phyloP scores from a whole-genome alignment of 495 filamentous ascomycete species.

The Penicillium antarcticum region DNA sequence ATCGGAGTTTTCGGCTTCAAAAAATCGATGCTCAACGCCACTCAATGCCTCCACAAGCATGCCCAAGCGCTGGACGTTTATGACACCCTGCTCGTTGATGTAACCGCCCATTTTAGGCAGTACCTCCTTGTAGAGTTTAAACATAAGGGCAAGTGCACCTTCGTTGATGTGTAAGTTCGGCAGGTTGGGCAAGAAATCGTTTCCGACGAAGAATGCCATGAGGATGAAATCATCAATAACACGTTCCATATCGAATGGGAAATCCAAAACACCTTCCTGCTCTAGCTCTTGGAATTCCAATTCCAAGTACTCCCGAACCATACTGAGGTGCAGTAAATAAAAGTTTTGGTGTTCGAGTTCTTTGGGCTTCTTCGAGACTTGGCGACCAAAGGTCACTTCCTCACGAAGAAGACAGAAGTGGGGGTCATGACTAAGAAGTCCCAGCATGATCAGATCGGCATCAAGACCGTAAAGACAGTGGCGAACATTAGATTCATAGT shows the following conservation, averaged over 20 bases:
- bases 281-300: conserved; percentile 95
- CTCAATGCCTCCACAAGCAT: conserved; percentile 79
- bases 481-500: conserved; percentile 91
- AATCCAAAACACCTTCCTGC: conserved; percentile 66
- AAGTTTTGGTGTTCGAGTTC: conserved; percentile 99
- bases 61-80: conserved; percentile 77
- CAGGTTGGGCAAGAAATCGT: conserved; percentile 97
- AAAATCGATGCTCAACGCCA: conserved; percentile 83
- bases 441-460: conserved; percentile 98
- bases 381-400: conserved; percentile 93
- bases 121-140: conserved; percentile 90
- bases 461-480: conserved; percentile 98
- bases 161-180: conserved; percentile 98
- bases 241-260: conserved; percentile 90
- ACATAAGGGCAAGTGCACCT: conserved; percentile 93
- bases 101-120: conserved; percentile 88
- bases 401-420: conserved; percentile 97
- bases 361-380: conserved; percentile 81
- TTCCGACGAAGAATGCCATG: conserved; percentile 99
- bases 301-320: conserved; percentile 95
- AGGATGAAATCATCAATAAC: conserved; percentile 99
- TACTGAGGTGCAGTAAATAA: conserved; percentile 93
- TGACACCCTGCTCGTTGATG: conserved; percentile 91
- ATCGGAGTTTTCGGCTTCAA: conserved; percentile 85
- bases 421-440: conserved; percentile 92